Evolutionary conservation across 1,284 basidiomycete species (phyloP).

Genomic region (Trichosporon ovoides): DNA sequence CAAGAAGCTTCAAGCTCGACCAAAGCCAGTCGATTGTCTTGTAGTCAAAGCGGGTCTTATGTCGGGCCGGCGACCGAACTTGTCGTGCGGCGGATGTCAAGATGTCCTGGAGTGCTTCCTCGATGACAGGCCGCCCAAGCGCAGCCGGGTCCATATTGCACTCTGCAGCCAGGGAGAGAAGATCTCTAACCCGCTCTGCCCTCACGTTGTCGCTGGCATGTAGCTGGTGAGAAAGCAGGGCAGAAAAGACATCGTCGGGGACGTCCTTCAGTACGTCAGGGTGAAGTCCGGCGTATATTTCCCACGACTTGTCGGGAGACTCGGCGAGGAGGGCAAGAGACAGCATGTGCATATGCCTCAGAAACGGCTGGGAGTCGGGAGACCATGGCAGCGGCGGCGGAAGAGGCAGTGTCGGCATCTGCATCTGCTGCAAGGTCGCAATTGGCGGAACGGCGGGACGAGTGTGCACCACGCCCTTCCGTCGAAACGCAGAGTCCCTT

Average conservation of each 20-base stretch:
- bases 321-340: constrained; percentile 27
- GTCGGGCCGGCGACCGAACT: not conserved
- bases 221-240: constrained; percentile 31
- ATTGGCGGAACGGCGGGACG: constrained; percentile 11
- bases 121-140: constrained; percentile 9
- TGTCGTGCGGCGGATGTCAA: not conserved
- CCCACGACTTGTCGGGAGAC: constrained; percentile 31
- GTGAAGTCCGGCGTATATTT: constrained; percentile 31
- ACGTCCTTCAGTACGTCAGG: constrained; percentile 29
- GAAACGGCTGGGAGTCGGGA: constrained; percentile 39
- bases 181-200: constrained; percentile 17
- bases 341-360: constrained; percentile 38
- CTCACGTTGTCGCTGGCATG: not conserved
- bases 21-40: constrained; percentile 21
- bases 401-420: constrained; percentile 33
- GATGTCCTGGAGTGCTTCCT: not conserved
- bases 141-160: constrained; percentile 27
- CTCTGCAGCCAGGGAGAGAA: constrained; percentile 27
- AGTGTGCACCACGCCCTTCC: not conserved
- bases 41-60: not conserved
- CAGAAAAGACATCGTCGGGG: constrained; percentile 34
- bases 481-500: not conserved
- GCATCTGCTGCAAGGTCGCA: constrained; percentile 17
- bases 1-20: constrained; percentile 6
- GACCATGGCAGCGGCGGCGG: constrained; percentile 43